These are phyloP conservation scores for Trichoderma asperelloides DNA, from an alignment of 495 filamentous ascomycete species.

Conservation along the genomic window DNA sequence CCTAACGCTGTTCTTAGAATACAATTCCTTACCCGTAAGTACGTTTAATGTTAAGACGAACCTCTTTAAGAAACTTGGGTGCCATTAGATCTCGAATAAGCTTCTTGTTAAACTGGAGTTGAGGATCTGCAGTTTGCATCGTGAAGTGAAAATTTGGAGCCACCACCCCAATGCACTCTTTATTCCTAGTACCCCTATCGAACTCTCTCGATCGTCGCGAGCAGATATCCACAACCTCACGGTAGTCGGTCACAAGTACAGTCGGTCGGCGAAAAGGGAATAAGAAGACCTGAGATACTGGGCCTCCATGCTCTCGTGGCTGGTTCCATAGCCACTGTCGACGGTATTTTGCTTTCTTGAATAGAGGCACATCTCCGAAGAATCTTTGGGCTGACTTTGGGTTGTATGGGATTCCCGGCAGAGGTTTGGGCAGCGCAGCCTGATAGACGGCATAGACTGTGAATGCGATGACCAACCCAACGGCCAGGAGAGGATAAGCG, in stretches of 20 bases:
- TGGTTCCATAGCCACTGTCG: conserved; percentile 14
- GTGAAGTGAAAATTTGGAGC: conserved; percentile 13
- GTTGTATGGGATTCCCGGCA: conserved; percentile 31
- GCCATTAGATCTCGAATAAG: conserved; percentile 19
- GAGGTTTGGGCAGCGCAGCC: conserved; percentile 16
- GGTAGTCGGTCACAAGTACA: conserved; percentile 31
- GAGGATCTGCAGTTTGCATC: conserved; percentile 10
- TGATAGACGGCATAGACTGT: background rate
- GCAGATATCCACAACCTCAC: conserved; percentile 33
- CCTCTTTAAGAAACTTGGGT: conserved; percentile 17
- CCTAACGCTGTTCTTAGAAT: conserved; percentile 9
- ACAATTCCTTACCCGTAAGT: background rate
- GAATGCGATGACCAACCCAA: conserved; percentile 2
- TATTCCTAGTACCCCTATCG: conserved; percentile 19
- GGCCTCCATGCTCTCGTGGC: conserved; percentile 21
- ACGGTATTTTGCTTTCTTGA: conserved; percentile 9
- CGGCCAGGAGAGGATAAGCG: background rate
- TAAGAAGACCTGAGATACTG: conserved; percentile 31
- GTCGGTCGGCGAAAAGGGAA: conserved; percentile 25
- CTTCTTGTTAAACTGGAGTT: conserved; percentile 14
- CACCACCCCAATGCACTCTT: conserved; percentile 11
- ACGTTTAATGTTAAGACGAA: background rate
- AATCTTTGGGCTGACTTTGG: conserved; percentile 18
- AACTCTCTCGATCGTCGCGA: conserved; percentile 32
- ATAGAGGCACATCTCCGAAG: conserved; percentile 22